Evolutionary conservation across 1,284 basidiomycete species (phyloP).

Genomic region (Anthracocystis panici-leucophaei): DNA sequence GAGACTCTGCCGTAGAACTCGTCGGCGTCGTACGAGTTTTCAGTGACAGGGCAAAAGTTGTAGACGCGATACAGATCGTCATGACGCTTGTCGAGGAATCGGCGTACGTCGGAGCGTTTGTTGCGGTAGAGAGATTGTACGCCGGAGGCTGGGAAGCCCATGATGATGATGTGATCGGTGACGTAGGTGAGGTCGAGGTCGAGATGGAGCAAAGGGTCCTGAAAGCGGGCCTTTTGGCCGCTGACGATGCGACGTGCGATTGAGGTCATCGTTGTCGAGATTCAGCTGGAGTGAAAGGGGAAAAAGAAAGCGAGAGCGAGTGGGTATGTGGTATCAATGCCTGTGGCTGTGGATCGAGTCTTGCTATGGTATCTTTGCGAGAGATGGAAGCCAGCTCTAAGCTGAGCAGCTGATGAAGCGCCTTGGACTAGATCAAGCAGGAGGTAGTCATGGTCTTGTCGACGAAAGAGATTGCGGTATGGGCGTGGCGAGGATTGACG

Average conservation of each 20-base stretch:
- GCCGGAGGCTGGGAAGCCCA: constrained; percentile 84
- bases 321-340: background rate
- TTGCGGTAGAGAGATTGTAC: constrained; percentile 86
- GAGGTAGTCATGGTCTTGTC: background rate
- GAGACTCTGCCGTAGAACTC: constrained; percentile 76
- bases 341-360: background rate
- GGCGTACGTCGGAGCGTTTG: constrained; percentile 79
- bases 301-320: background rate
- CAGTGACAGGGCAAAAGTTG: constrained; percentile 76
- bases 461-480: background rate
- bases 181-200: constrained; percentile 87
- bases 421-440: background rate
- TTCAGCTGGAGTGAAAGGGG: background rate
- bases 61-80: constrained; percentile 84
- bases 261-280: constrained; percentile 29
- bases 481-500: background rate
- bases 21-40: constrained; percentile 72
- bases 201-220: constrained; percentile 77
- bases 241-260: constrained; percentile 71
- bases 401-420: background rate
- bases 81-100: constrained; percentile 81
- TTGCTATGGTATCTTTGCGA: background rate
- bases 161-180: constrained; percentile 79
- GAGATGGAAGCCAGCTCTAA: background rate
- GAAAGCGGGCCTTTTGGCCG: constrained; percentile 80